These are phyloP conservation scores for Termitomyces eurrhizus DNA, from an alignment of 768 basidiomycete species.

Conservation along the genomic window DNA sequence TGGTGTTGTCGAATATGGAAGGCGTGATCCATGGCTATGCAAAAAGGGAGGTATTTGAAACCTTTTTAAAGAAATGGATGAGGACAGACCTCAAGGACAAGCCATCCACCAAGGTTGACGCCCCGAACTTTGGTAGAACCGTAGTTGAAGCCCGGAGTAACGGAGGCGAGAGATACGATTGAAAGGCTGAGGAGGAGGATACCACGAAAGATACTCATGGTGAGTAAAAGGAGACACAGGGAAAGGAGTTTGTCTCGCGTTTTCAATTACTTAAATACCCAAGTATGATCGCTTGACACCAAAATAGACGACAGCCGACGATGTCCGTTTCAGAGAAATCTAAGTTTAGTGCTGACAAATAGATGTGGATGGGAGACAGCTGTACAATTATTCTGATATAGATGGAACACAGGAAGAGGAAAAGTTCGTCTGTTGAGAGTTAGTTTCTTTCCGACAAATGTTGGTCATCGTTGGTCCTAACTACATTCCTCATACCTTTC, in stretches of 20 bases:
- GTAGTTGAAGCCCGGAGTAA: constrained; percentile 64
- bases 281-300: constrained; percentile 13
- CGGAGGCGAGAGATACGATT: constrained; percentile 25
- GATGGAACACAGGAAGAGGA: background rate
- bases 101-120: constrained; percentile 73
- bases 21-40: constrained; percentile 75
- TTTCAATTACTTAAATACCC: background rate
- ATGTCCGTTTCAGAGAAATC: constrained; percentile 6
- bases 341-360: background rate
- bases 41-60: constrained; percentile 9
- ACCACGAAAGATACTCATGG: constrained; percentile 14
- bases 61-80: background rate
- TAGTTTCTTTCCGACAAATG: background rate
- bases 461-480: background rate
- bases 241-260: background rate
- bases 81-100: constrained; percentile 39
- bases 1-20: constrained; percentile 67
- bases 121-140: constrained; percentile 73
- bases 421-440: background rate
- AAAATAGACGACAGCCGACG: constrained; percentile 12
- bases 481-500: background rate
- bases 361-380: background rate
- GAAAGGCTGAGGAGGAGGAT: constrained; percentile 24
- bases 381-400: background rate
- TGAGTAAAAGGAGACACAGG: constrained; percentile 7